Percentiles rank a stretch among this genome's conserved stretches.
These are phyloP conservation scores for Xylariaceae sp. DNA, from an alignment of 2,329 filamentous ascomycete species.

Conservation along the genomic window DNA sequence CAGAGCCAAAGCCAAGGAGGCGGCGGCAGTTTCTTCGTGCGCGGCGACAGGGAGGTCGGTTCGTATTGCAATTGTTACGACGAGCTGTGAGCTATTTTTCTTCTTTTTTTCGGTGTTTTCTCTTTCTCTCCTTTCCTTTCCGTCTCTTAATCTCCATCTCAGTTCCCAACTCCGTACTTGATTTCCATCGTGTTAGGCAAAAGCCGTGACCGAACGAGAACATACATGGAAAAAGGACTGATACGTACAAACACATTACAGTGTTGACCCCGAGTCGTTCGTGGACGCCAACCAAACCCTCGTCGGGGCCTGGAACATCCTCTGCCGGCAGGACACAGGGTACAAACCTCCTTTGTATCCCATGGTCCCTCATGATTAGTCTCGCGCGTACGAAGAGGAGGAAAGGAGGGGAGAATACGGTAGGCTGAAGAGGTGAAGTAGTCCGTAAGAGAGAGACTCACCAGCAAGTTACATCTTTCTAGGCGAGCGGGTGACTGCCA, in stretches of 20 bases:
- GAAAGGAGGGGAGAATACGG: background rate
- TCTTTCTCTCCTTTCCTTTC: background rate
- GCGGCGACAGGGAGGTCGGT: constrained; percentile 12
- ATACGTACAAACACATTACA: constrained; percentile 5
- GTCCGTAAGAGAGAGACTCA: background rate
- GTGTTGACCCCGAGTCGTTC: constrained; percentile 26
- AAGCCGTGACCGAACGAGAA: background rate
- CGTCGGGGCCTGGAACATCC: constrained; percentile 31
- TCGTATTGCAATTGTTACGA: constrained; percentile 28
- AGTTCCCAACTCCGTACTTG: background rate
- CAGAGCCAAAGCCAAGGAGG: constrained; percentile 12
- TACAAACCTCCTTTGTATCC: background rate
- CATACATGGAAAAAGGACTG: background rate
- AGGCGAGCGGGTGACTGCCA: too few species aligned
- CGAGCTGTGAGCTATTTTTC: constrained; percentile 24
- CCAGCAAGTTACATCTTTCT: too few species aligned
- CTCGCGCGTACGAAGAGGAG: background rate
- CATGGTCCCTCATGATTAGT: background rate
- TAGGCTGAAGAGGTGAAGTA: background rate
- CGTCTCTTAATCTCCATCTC: background rate
- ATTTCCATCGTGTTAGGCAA: background rate
- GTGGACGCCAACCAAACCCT: constrained; percentile 23
- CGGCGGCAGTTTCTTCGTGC: constrained; percentile 30
- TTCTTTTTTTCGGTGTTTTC: background rate
- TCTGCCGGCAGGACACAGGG: constrained; percentile 20